phyloP scores from a whole-genome alignment of 2,329 filamentous ascomycete species.

The Sarocladium kiliense region DNA sequence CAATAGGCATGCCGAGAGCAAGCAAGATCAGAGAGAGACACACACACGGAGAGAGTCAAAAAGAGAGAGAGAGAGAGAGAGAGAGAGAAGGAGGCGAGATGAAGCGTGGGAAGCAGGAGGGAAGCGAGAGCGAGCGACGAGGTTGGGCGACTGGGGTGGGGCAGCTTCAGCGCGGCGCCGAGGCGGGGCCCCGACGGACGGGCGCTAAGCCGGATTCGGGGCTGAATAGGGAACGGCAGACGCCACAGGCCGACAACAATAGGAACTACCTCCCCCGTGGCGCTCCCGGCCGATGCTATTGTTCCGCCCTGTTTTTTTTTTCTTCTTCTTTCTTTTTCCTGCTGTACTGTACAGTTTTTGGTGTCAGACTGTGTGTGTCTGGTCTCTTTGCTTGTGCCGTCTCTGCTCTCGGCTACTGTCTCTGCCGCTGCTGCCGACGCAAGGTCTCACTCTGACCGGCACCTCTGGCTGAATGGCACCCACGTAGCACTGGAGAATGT shows the following conservation, averaged over 20 bases:
- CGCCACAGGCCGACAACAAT: conserved; percentile 7
- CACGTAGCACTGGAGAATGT: neutral
- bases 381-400: neutral
- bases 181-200: conserved; percentile 6
- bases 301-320: neutral
- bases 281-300: neutral
- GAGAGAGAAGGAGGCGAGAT: neutral
- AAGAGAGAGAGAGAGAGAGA: too few species aligned
- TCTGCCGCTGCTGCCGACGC: too few species aligned
- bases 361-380: neutral
- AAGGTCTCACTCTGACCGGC: too few species aligned
- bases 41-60: too few species aligned
- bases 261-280: neutral
- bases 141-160: neutral
- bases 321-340: neutral
- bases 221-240: conserved; percentile 9
- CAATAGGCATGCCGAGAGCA: too few species aligned
- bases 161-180: conserved; percentile 1
- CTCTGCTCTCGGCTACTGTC: neutral
- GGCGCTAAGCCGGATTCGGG: conserved; percentile 9
- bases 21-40: too few species aligned
- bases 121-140: too few species aligned
- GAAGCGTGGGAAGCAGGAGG: neutral
- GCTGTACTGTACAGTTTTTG: neutral
- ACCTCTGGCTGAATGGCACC: too few species aligned